Conservation (phyloP, 148 eudicot genomes). For the Bassia scoparia region DNA sequence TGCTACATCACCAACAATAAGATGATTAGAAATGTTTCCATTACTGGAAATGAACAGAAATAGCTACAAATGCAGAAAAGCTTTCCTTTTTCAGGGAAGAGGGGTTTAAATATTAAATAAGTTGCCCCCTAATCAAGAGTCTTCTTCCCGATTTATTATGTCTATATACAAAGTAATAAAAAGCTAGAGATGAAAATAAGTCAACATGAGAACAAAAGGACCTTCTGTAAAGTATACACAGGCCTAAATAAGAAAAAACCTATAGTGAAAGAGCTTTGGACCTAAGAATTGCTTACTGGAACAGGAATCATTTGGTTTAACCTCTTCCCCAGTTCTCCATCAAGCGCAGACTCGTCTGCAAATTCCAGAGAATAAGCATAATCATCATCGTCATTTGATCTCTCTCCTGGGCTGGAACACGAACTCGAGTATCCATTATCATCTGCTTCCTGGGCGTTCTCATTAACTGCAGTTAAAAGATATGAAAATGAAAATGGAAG, state of each 20-base stretch:
- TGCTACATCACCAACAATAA: not conserved
- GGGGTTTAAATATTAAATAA: too few relatives aligned
- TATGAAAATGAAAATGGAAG: slow-evolving; percentile 20
- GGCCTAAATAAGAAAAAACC: not conserved
- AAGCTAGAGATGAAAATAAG: not conserved
- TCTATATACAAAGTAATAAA: not conserved
- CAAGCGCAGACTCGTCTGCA: slow-evolving; percentile 65
- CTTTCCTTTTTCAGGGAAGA: too few relatives aligned
- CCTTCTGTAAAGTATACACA: not conserved
- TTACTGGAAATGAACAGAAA: not conserved
- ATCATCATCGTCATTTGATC: slow-evolving; percentile 60
- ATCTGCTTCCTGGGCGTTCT: slow-evolving; percentile 37
- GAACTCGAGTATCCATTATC: slow-evolving; percentile 56
- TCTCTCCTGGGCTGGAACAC: slow-evolving; percentile 71
- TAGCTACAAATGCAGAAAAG: not conserved
- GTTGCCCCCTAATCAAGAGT: not conserved
- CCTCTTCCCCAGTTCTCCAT: slow-evolving; percentile 90
- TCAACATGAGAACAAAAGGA: not conserved
- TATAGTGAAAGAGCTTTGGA: not conserved
- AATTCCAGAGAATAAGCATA: slow-evolving; percentile 54
- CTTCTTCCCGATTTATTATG: not conserved
- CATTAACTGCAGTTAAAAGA: slow-evolving; percentile 41
- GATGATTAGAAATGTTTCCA: not conserved
- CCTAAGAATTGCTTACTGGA: slow-evolving; percentile 58
- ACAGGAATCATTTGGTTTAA: slow-evolving; percentile 65